Conservation (phyloP, 2,329 filamentous ascomycete species). For the Phaeosphaeria sp. region DNA sequence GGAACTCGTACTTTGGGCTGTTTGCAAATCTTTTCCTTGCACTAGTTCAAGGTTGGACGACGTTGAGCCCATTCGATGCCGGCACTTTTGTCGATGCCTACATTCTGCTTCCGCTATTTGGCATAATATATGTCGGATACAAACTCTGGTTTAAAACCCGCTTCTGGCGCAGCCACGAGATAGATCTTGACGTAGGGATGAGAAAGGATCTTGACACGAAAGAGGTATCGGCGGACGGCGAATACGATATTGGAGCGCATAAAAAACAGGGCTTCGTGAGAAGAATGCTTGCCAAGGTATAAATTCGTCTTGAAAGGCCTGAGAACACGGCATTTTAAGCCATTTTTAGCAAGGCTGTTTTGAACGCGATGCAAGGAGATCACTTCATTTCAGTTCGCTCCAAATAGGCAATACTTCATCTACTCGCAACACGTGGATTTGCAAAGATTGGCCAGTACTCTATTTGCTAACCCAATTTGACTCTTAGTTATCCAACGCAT, state of each 20-base stretch:
- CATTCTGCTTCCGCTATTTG: constrained; percentile 59
- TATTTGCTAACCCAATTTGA: background rate
- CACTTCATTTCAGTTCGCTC: background rate
- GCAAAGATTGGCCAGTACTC: background rate
- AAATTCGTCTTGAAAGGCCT: background rate
- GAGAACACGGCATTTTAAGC: background rate
- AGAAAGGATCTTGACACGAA: constrained; percentile 45
- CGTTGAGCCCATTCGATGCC: constrained; percentile 59
- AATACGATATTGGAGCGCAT: constrained; percentile 3
- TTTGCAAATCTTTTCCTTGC: constrained; percentile 59
- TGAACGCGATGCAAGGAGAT: background rate
- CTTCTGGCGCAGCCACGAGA: constrained; percentile 43
- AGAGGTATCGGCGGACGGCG: constrained; percentile 16
- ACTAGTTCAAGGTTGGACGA: constrained; percentile 61
- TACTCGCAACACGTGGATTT: background rate
- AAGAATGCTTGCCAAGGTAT: constrained; percentile 20
- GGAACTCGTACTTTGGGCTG: constrained; percentile 57
- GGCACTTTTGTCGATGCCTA: constrained; percentile 62
- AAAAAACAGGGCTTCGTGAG: constrained; percentile 22
- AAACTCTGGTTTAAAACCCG: constrained; percentile 53
- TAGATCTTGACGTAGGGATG: constrained; percentile 48
- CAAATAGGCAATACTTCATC: background rate
- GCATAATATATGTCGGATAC: constrained; percentile 54
- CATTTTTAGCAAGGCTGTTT: background rate
- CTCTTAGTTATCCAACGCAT: too few relatives aligned